Base-by-base conservation (phyloP, 2,329 filamentous ascomycete genomes). In the Botrytis elliptica region DNA sequence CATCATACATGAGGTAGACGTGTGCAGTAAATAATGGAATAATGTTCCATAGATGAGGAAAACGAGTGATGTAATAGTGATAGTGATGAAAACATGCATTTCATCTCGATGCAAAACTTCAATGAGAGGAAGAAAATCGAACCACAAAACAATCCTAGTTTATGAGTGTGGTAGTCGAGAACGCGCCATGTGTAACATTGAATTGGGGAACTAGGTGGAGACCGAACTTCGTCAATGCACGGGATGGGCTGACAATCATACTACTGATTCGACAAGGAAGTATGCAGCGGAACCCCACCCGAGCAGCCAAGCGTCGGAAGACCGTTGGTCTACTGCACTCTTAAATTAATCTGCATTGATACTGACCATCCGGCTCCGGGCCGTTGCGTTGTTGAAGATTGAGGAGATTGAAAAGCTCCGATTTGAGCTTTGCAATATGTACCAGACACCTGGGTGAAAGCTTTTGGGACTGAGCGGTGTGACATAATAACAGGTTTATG, bases 131-230 rank as follows among this genome's bases (percentile, higher is more conserved):
- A 38, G 65, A 57, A 68, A 57, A 40, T 52, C 55, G 29, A 52
- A 33, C 49, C 66, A 69, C 20, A 29, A 33, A 18, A 42, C 25
- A 16, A 16, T 8, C 25, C 12, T 33, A 16, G 12, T 2, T 22
- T 25, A 42, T n/a, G 8, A 46, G 25, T 72, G 70, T 44, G 71
- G 52, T 52, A 18, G n/a, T 40, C 33, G 40, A 62, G 52, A 60
- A 40, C 33, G 33, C 8, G 52, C 40, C 71, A 49, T 72, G 71
- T 72, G 16, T 18, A 49, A 69, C 71, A 46, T 72, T 33, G 33
- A n/a, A 59, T 52, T 60, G 40, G 33, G n/a, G 62, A 67, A 20
- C 29, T 7, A 25, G 29, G 29, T 29, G 29, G 63, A 22, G 52
- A 10, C 38, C 44, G 29, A 57, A 49, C 25, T 72, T 72, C 25